These are phyloP conservation scores for Alternaria longipes DNA, from an alignment of 2,329 filamentous ascomycete genomes.

Conservation along the genomic window DNA sequence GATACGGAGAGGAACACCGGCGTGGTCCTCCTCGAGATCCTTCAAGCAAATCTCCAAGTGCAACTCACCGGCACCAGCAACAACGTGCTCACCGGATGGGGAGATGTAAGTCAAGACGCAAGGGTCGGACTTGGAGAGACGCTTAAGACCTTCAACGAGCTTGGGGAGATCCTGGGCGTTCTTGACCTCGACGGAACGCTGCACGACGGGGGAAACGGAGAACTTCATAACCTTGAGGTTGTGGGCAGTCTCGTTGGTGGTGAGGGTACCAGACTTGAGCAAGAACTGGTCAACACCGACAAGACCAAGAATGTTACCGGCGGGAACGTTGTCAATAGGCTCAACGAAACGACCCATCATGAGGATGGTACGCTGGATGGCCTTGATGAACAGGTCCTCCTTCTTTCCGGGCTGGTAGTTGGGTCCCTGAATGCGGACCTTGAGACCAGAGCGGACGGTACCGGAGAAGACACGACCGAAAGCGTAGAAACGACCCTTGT, in stretches of 20 bases:
- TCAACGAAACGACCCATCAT: constrained; percentile 99
- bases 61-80: constrained; percentile 98
- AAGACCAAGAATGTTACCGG: constrained; percentile 99
- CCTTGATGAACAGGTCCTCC: constrained; percentile 99
- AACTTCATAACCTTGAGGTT: constrained; percentile 99
- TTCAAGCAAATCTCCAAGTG: constrained; percentile 99
- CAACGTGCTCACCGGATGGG: constrained; percentile 97
- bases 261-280: constrained; percentile 99
- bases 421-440: constrained; percentile 99
- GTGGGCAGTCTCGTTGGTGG: constrained; percentile 96
- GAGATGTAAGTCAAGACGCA: constrained; percentile 91
- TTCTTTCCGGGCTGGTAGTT: constrained; percentile 99
- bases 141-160: constrained; percentile 99
- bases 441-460: constrained; percentile 96
- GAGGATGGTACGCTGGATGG: constrained; percentile 98
- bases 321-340: constrained; percentile 98
- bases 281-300: constrained; percentile 99
- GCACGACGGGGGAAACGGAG: constrained; percentile 98
- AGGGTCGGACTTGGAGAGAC: constrained; percentile 99
- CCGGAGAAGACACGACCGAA: constrained; percentile 99
- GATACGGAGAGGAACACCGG: constrained; percentile 95
- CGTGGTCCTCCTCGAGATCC: constrained; percentile 99
- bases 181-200: constrained; percentile 99
- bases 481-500: constrained; percentile 99
- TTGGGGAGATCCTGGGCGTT: constrained; percentile 99